phyloP scores from a whole-genome alignment of 176 grass and related monocot genomes.

The Avena eriantha region DNA sequence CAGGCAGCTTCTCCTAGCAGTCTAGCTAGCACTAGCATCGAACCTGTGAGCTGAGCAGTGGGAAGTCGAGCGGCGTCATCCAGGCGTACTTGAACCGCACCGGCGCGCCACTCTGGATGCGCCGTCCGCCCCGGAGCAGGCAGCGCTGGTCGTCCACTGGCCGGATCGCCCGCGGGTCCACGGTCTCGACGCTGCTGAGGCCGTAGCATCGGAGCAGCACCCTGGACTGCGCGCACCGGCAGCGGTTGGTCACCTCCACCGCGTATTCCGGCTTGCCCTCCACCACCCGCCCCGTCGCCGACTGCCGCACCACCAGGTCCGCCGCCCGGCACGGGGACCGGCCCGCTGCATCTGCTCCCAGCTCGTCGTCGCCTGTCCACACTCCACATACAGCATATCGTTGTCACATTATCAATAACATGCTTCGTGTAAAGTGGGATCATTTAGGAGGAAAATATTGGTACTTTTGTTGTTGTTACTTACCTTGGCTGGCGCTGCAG shows the following conservation, averaged over 20 bases:
- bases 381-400: background rate
- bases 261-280: conserved; percentile 44
- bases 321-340: conserved; percentile 23
- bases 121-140: conserved; percentile 42
- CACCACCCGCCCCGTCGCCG: conserved; percentile 37
- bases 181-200: conserved; percentile 58
- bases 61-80: conserved; percentile 71
- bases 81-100: conserved; percentile 66
- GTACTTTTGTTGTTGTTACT: background rate
- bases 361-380: conserved; percentile 1
- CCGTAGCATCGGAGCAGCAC: conserved; percentile 61
- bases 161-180: conserved; percentile 54
- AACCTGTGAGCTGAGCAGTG: conserved; percentile 33
- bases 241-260: conserved; percentile 60
- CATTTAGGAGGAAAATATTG: background rate
- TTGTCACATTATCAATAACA: background rate
- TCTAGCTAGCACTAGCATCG: conserved; percentile 31
- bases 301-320: conserved; percentile 50
- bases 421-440: background rate
- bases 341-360: background rate
- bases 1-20: background rate
- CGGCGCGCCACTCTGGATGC: conserved; percentile 3
- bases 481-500: conserved; percentile 27
- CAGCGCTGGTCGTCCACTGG: conserved; percentile 47
- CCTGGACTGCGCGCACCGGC: conserved; percentile 54